A percentile compares a stretch with the other conserved stretches of the same genome.
Evolutionary conservation across 169 alveolate species (phyloP).

Genomic region (Cryptosporidium ryanae): DNA sequence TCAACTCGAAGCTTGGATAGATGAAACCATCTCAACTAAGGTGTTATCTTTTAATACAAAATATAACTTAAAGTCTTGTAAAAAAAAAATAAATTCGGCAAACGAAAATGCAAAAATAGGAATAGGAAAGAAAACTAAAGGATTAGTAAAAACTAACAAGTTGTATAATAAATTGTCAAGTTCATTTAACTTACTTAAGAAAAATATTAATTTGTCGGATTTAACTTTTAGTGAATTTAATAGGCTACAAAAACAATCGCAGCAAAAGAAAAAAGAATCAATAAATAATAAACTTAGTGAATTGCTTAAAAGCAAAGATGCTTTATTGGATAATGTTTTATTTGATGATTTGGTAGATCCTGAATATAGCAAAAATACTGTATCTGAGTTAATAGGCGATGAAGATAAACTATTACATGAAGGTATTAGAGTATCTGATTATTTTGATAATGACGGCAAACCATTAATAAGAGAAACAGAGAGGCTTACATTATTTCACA

Average conservation of each 20-base stretch:
- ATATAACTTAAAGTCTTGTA: constrained; percentile 35
- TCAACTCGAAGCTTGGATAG: constrained; percentile 7
- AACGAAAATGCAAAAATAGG: not conserved
- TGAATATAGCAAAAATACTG: not conserved
- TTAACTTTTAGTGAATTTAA: not conserved
- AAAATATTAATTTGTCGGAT: not conserved
- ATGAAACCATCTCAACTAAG: constrained; percentile 12
- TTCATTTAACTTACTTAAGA: not conserved
- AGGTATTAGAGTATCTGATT: not conserved
- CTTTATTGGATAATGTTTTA: not conserved
- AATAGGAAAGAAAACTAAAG: not conserved
- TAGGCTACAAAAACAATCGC: not conserved
- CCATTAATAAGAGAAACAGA: constrained; percentile 44
- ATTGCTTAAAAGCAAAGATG: not conserved
- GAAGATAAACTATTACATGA: not conserved
- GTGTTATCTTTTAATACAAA: not conserved
- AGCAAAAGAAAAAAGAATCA: not conserved
- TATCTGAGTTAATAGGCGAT: not conserved
- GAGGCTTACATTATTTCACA: not conserved
- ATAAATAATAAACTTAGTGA: not conserved
- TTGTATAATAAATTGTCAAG: constrained; percentile 1
- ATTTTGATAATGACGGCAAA: constrained; percentile 24
- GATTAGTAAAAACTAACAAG: not conserved
- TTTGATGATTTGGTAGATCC: not conserved
- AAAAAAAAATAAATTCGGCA: not conserved